Evolutionary conservation across 1,139 yeast genomes (phyloP).

Genomic region (Nakaseomyces kungkrabaensis): DNA sequence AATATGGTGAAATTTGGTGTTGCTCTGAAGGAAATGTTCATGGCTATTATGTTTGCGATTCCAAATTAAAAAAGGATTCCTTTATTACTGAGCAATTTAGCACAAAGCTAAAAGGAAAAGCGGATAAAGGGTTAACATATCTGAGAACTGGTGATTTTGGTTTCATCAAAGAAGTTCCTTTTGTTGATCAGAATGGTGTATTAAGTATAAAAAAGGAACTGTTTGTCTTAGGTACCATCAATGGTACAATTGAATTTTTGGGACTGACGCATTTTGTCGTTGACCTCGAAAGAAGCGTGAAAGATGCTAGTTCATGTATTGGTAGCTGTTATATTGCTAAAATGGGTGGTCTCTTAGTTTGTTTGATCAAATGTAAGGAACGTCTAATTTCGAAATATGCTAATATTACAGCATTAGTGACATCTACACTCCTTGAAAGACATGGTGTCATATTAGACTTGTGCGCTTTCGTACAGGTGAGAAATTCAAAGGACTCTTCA

Average conservation of each 20-base stretch:
- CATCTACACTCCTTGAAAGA: conserved; percentile 65
- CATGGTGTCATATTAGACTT: conserved; percentile 83
- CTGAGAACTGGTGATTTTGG: conserved; percentile 92
- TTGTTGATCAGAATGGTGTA: conserved; percentile 35
- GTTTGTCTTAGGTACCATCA: conserved; percentile 75
- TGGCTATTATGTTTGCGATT: conserved; percentile 41
- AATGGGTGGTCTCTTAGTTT: conserved; percentile 73
- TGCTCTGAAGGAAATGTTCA: conserved; percentile 73
- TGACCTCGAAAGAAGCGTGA: conserved; percentile 74
- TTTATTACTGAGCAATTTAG: conserved; percentile 41
- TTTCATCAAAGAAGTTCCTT: conserved; percentile 64
- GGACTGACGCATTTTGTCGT: conserved; percentile 87
- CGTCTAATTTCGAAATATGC: conserved; percentile 38
- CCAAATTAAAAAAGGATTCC: conserved; percentile 26
- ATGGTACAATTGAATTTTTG: conserved; percentile 82
- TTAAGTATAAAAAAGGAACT: conserved; percentile 62
- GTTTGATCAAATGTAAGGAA: conserved; percentile 60
- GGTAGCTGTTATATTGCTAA: conserved; percentile 60
- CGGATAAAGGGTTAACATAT: conserved; percentile 58
- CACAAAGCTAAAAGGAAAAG: conserved; percentile 41
- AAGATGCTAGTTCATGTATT: conserved; percentile 51
- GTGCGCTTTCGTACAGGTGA: conserved; percentile 60
- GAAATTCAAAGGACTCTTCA: conserved; percentile 10
- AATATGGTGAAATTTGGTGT: conserved; percentile 96
- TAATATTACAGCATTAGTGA: conserved; percentile 73